Conservation (phyloP, 345 rosid species). For the Aegle marmelos region DNA sequence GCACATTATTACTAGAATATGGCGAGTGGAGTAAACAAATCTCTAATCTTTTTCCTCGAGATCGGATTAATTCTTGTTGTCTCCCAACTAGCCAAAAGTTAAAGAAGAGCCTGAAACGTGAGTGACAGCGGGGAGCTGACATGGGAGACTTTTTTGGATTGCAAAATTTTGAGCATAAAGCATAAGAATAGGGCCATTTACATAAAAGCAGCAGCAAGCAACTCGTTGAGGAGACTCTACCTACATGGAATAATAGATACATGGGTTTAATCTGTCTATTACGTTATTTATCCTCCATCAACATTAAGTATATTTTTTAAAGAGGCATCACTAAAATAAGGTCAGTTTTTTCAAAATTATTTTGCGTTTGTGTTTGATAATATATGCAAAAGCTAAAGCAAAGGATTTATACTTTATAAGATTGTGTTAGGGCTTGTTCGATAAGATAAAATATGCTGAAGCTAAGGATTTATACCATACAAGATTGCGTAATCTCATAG, state of each 20-base stretch:
- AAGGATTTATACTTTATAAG: too few relatives aligned
- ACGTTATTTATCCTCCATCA: not conserved
- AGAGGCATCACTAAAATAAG: not conserved
- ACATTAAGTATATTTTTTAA: not conserved
- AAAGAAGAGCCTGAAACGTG: not conserved
- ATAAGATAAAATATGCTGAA: not conserved
- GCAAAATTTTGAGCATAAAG: constrained; percentile 1
- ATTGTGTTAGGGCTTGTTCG: too few relatives aligned
- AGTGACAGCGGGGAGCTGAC: not conserved
- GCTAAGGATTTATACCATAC: not conserved
- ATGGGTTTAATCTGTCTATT: not conserved
- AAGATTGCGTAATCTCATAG: too few relatives aligned
- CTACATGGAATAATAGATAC: not conserved
- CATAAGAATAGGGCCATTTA: not conserved
- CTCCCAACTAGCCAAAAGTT: not conserved
- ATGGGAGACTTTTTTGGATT: not conserved
- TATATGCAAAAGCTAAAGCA: too few relatives aligned
- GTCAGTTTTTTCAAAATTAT: not conserved
- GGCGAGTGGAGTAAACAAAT: not conserved
- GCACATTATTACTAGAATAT: not conserved
- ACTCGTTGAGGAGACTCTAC: not conserved
- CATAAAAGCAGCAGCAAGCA: not conserved
- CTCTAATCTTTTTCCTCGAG: not conserved
- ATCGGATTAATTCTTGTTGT: not conserved
- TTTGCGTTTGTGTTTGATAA: too few relatives aligned